phyloP scores from a whole-genome alignment of 2,329 filamentous ascomycete genomes.

The Aspergillus cejpii region DNA sequence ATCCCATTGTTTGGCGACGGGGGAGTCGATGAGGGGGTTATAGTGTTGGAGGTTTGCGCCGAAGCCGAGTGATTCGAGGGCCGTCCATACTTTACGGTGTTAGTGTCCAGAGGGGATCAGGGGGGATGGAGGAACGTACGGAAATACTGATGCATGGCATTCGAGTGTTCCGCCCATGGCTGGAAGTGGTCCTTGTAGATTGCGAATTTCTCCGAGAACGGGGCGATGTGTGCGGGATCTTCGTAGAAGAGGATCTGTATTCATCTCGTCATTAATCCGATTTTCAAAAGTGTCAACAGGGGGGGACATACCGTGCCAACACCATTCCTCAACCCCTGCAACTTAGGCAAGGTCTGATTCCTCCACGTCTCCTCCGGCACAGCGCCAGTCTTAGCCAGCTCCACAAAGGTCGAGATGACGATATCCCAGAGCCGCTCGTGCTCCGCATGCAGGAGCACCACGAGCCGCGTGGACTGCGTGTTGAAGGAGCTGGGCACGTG shows the following conservation, averaged over 20 bases:
- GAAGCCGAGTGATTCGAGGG: conserved; percentile 73
- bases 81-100: conserved; percentile 59
- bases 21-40: conserved; percentile 74
- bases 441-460: conserved; percentile 72
- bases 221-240: conserved; percentile 61
- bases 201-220: conserved; percentile 62
- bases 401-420: conserved; percentile 57
- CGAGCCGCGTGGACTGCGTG: conserved; percentile 70
- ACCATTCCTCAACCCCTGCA: conserved; percentile 59
- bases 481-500: conserved; percentile 80
- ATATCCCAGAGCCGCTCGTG: conserved; percentile 86
- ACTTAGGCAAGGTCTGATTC: conserved; percentile 38
- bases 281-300: conserved; percentile 26
- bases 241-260: conserved; percentile 70
- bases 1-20: conserved; percentile 62
- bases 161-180: conserved; percentile 66
- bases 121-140: conserved; percentile 24
- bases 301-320: conserved; percentile 62
- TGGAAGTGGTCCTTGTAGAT: conserved; percentile 74
- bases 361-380: conserved; percentile 51
- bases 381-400: conserved; percentile 55
- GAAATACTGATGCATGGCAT: conserved; percentile 74
- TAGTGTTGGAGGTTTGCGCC: conserved; percentile 91
- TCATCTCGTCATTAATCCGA: background rate
- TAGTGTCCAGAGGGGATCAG: background rate